Percentiles rank a stretch among this genome's conserved stretches.
These are phyloP conservation scores for Penicillium nordicum DNA, from an alignment of 2,329 filamentous ascomycete species.

Conservation along the genomic window DNA sequence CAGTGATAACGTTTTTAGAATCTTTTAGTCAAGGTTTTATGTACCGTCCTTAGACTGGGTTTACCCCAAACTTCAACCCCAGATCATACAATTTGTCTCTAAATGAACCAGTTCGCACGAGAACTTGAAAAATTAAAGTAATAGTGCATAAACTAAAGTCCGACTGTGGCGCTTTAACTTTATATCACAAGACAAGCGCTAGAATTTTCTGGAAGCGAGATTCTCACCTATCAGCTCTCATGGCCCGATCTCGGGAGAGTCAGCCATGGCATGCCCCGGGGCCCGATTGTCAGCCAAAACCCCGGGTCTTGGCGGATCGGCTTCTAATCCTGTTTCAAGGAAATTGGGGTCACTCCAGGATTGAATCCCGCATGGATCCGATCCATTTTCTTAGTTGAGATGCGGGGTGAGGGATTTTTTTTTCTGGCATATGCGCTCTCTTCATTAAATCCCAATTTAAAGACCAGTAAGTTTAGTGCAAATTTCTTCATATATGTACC, in stretches of 20 bases:
- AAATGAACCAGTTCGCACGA: neutral
- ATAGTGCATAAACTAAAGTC: neutral
- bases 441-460: neutral
- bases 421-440: too few species aligned
- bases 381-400: neutral
- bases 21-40: slow-evolving; percentile 3
- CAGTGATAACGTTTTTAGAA: neutral
- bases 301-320: neutral
- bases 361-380: neutral
- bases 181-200: neutral
- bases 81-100: neutral
- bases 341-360: neutral
- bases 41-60: neutral
- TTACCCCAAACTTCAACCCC: slow-evolving; percentile 2
- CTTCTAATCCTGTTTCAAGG: neutral
- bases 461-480: neutral
- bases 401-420: neutral
- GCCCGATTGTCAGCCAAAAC: neutral
- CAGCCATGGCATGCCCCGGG: neutral
- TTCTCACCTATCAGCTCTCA: neutral
- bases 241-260: neutral
- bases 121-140: neutral
- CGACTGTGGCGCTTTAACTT: slow-evolving; percentile 1
- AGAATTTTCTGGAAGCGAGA: slow-evolving; percentile 7
- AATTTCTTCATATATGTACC: neutral